phyloP scores from a whole-genome alignment of 2,329 filamentous ascomycete genomes.

The Sordariomycetes sp. region DNA sequence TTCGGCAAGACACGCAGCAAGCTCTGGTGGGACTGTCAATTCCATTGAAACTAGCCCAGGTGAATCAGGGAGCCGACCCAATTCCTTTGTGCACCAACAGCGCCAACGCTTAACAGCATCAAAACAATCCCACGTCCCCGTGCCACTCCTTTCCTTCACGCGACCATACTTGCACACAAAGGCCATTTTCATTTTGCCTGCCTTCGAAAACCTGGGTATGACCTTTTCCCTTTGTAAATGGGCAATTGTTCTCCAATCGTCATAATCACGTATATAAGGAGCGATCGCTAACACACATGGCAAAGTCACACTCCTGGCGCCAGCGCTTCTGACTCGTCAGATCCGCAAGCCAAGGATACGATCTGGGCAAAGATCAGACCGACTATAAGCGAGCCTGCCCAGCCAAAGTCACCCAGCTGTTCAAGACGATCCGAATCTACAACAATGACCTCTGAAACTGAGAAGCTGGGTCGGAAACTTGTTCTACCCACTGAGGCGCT shows the following conservation, averaged over 20 bases:
- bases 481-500: background rate
- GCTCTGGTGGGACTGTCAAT: background rate
- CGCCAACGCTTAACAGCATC: background rate
- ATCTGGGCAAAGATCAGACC: background rate
- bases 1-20: background rate
- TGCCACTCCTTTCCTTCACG: background rate
- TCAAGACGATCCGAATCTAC: background rate
- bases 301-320: background rate
- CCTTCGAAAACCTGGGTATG: background rate
- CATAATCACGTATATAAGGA: slow-evolving; percentile 2
- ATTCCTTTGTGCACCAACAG: background rate
- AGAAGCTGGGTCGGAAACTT: background rate
- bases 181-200: background rate
- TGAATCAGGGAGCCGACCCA: background rate
- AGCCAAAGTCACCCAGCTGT: background rate
- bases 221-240: background rate
- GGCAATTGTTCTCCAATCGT: background rate
- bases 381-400: background rate
- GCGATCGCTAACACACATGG: background rate
- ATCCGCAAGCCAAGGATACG: background rate
- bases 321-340: background rate
- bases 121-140: background rate
- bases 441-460: background rate
- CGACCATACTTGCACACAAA: background rate
- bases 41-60: background rate